These are phyloP conservation scores for Tephrocybe sp. DNA, from an alignment of 768 basidiomycete genomes.

Conservation along the genomic window DNA sequence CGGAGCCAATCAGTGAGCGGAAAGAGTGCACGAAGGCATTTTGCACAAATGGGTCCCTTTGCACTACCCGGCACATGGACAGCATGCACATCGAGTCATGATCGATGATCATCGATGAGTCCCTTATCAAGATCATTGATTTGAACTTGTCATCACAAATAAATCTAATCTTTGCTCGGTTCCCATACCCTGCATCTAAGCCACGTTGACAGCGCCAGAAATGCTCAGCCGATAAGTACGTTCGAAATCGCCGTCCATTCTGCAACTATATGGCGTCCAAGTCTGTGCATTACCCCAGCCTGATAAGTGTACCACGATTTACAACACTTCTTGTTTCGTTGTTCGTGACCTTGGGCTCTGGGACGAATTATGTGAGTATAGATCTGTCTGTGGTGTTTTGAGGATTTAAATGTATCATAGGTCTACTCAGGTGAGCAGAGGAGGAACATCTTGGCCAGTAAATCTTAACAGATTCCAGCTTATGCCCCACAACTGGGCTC, in stretches of 20 bases:
- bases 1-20: too few relatives aligned
- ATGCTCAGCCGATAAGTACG: constrained; percentile 1
- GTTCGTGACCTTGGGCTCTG: constrained; percentile 60
- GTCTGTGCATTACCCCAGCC: constrained; percentile 20
- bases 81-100: too few relatives aligned
- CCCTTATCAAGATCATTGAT: too few relatives aligned
- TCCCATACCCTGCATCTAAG: background rate
- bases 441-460: background rate
- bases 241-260: background rate
- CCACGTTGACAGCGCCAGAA: background rate
- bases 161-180: too few relatives aligned
- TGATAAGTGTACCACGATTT: constrained; percentile 40
- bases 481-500: constrained; percentile 86
- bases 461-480: constrained; percentile 38
- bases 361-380: constrained; percentile 72
- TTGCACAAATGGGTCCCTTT: too few relatives aligned
- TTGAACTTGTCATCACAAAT: too few relatives aligned
- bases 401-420: constrained; percentile 21
- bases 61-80: too few relatives aligned
- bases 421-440: constrained; percentile 41
- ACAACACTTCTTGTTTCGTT: constrained; percentile 56
- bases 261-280: constrained; percentile 5
- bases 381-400: background rate
- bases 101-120: too few relatives aligned
- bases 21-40: too few relatives aligned